Evolutionary conservation across 2,329 filamentous ascomycete species (phyloP), one percentile per base, ranked within the genome.

Genomic region (Fusarium albidum): DNA sequence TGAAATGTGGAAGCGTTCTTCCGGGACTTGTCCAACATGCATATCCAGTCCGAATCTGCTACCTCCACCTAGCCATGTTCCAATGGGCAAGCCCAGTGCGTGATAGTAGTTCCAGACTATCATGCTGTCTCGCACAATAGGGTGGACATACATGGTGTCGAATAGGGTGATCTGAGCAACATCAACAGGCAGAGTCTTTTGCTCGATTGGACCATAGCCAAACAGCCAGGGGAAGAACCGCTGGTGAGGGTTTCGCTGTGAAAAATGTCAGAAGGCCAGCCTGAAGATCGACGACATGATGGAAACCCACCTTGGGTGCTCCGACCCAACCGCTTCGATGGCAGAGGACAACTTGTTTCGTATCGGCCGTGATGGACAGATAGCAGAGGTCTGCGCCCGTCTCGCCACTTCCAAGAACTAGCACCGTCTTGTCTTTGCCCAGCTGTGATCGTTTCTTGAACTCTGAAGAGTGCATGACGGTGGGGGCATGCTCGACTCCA

Each of bases 361-460:
- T 73, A 2, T 68, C 63, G 2, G 75, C 73, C 0, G 74, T 79
- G 5, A 78, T 68, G 3, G 77, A 76, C 12, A 79, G 67, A 33
- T 78, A 65, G 1, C 71, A 69, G 15, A 79, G 55, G 37, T 80
- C 77, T 45, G 76, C 73, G 3, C 70, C 75, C 1, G 77, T 79
- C 62, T 80, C 77, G 8, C 77, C 76, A 11, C 66, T 71, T 4
- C 77, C 77, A 2, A 79, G 55, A 34, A 79, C 64, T 54, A 79
- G 61, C 11, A 79, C 72, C 6, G 73, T 73, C 29, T 69, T 75
- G n/a, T 65, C 67, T 4, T 57, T 29, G 9, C 71, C 71, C 46
- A 79, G 75, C 51, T 79, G 73, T 18, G 65, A 57, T 11, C 72
- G 67, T 3, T 40, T 55, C 61, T 79, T 79, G 63, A 80, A 69